A percentile compares a stretch with the other conserved stretches of the same genome.
phyloP scores from a whole-genome alignment of 148 eudicot species.

The Persicaria tinctoria region DNA sequence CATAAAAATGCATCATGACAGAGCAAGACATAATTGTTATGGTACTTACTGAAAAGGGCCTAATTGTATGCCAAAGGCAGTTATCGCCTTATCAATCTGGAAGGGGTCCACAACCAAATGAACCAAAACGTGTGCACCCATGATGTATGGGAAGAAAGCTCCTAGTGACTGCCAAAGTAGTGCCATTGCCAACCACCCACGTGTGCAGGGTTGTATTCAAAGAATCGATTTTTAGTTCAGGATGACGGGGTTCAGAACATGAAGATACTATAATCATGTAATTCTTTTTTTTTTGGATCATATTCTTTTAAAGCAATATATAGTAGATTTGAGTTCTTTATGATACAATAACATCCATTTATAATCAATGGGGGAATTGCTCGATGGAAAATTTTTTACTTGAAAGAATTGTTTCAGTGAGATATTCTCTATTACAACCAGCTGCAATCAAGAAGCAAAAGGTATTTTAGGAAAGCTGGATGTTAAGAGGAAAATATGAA shows the following conservation, averaged over 20 bases:
- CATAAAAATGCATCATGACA: neutral
- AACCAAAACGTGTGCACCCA: slow-evolving; percentile 64
- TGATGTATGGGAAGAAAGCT: slow-evolving; percentile 80
- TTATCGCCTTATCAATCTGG: slow-evolving; percentile 78
- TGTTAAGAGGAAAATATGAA: neutral
- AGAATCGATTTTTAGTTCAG: slow-evolving; percentile 16
- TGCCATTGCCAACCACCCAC: slow-evolving; percentile 94
- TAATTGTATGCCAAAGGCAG: slow-evolving; percentile 71
- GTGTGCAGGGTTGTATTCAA: slow-evolving; percentile 77
- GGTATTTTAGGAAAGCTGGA: neutral
- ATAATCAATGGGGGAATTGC: neutral
- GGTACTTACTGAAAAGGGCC: slow-evolving; percentile 92
- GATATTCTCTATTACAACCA: slow-evolving; percentile 73
- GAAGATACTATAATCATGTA: neutral
- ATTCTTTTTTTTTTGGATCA: neutral
- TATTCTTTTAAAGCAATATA: neutral
- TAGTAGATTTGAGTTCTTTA: too few relatives aligned
- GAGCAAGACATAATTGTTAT: slow-evolving; percentile 14
- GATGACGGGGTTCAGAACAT: neutral
- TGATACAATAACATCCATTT: too few relatives aligned
- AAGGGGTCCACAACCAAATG: slow-evolving; percentile 74
- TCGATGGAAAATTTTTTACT: slow-evolving; percentile 15
- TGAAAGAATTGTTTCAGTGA: slow-evolving; percentile 86
- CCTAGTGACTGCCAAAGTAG: slow-evolving; percentile 86
- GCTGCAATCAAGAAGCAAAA: slow-evolving; percentile 33